phyloP scores from a whole-genome alignment of 2,329 filamentous ascomycete species.

The Phialophora verrucosa region DNA sequence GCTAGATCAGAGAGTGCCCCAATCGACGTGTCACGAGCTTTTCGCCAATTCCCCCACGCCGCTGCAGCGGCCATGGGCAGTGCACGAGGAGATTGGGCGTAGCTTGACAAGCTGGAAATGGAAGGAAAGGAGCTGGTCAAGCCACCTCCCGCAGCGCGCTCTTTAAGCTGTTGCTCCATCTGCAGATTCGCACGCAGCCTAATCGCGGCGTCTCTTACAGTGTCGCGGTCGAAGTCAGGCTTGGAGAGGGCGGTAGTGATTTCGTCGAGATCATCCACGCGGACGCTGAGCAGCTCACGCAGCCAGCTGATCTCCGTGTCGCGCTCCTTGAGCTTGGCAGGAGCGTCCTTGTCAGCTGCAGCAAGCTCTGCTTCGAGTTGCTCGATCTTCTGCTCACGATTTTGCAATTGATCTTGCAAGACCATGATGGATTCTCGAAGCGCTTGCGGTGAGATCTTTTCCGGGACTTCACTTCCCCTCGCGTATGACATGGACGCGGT shows the following conservation, averaged over 20 bases:
- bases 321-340: conserved; percentile 82
- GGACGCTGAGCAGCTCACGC: conserved; percentile 87
- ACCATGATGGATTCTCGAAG: conserved; percentile 95
- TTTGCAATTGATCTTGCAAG: conserved; percentile 93
- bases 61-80: conserved; percentile 85
- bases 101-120: conserved; percentile 75
- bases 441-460: conserved; percentile 92
- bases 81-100: conserved; percentile 77
- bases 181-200: conserved; percentile 91
- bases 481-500: conserved; percentile 56
- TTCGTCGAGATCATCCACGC: conserved; percentile 89
- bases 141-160: conserved; percentile 74
- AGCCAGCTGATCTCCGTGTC: conserved; percentile 96
- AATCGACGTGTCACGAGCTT: conserved; percentile 62
- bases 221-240: conserved; percentile 75
- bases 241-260: conserved; percentile 80
- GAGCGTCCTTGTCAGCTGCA: conserved; percentile 75
- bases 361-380: conserved; percentile 75
- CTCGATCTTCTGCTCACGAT: conserved; percentile 88
- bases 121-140: conserved; percentile 72
- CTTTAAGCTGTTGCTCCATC: conserved; percentile 96
- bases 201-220: conserved; percentile 87
- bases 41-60: conserved; percentile 97
- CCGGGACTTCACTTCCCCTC: conserved; percentile 63
- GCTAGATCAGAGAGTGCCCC: conserved; percentile 48